phyloP scores from a whole-genome alignment of 2,329 filamentous ascomycete species.

The Ophiocordyceps robertsii region DNA sequence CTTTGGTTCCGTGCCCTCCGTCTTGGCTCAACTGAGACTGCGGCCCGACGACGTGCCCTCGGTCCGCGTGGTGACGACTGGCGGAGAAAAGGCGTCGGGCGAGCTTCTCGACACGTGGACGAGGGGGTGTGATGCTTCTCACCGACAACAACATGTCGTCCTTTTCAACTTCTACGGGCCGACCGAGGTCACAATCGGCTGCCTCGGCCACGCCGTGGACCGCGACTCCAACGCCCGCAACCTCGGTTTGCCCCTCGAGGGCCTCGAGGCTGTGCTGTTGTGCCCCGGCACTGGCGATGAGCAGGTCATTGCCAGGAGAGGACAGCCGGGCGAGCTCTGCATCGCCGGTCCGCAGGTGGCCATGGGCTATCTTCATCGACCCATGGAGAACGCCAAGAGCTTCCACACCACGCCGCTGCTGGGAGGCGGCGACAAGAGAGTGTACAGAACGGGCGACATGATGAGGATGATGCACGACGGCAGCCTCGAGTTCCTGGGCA shows the following conservation, averaged over 20 bases:
- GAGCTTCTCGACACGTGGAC: conserved; percentile 48
- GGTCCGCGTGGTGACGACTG: conserved; percentile 51
- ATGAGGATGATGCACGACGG: conserved; percentile 7
- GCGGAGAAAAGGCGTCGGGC: conserved; percentile 51
- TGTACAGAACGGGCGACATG: conserved; percentile 7
- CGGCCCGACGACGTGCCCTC: conserved; percentile 44
- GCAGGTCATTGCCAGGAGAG: conserved; percentile 6
- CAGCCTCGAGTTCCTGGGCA: conserved; percentile 5
- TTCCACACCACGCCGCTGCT: conserved; percentile 3
- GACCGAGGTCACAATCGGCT: conserved; percentile 53
- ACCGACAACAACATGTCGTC: background rate
- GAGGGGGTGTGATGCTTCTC: conserved; percentile 29
- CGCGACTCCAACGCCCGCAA: conserved; percentile 6
- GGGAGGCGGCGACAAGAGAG: conserved; percentile 2
- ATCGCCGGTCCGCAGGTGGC: conserved; percentile 31
- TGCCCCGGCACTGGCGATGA: conserved; percentile 1
- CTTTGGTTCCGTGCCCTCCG: conserved; percentile 50
- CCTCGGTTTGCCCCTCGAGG: conserved; percentile 8
- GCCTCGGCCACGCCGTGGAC: conserved; percentile 10
- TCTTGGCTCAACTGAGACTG: conserved; percentile 39
- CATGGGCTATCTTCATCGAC: conserved; percentile 25
- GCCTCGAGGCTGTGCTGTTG: conserved; percentile 6
- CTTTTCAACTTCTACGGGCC: conserved; percentile 33
- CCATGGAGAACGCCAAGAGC: conserved; percentile 5
- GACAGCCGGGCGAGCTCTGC: conserved; percentile 26